These are phyloP conservation scores for Solanum chmielewskii DNA, from an alignment of 257 asterid species.

Conservation along the genomic window DNA sequence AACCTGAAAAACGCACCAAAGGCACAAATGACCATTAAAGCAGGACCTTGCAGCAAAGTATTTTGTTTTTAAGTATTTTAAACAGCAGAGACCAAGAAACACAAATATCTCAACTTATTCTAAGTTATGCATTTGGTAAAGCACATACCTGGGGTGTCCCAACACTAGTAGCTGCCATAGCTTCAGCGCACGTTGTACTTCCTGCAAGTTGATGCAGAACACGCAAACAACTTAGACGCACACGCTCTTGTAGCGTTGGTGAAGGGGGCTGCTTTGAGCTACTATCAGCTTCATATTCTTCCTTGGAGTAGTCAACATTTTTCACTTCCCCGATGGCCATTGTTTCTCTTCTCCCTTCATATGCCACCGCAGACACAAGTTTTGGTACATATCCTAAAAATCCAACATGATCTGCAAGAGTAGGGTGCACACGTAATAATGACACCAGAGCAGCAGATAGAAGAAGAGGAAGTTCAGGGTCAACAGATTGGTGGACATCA, in stretches of 20 bases:
- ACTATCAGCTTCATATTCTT: constrained; percentile 48
- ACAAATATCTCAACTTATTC: not conserved
- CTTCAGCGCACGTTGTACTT: constrained; percentile 97
- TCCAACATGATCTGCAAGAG: constrained; percentile 99
- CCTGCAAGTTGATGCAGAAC: constrained; percentile 97
- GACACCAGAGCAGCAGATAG: constrained; percentile 96
- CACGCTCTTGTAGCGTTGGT: constrained; percentile 86
- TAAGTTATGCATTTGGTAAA: not conserved
- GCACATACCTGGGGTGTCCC: constrained; percentile 85
- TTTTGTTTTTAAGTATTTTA: not conserved
- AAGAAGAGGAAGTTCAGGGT: constrained; percentile 92
- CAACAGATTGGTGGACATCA: constrained; percentile 64
- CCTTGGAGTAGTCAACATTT: constrained; percentile 10
- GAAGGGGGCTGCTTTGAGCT: constrained; percentile 34
- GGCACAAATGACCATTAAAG: not conserved
- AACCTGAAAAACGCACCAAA: constrained; percentile 42
- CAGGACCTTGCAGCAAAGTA: not conserved
- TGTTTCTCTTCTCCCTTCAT: constrained; percentile 88
- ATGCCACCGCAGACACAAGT: constrained; percentile 89
- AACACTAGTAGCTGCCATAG: constrained; percentile 98
- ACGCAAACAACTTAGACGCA: constrained; percentile 94
- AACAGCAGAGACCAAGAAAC: not conserved
- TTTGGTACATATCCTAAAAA: constrained; percentile 94
- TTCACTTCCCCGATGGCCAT: constrained; percentile 59
- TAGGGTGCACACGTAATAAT: constrained; percentile 87